Evolutionary conservation across 177 flowering plant genomes (phyloP).

Genomic region (Vitis hybrid): DNA sequence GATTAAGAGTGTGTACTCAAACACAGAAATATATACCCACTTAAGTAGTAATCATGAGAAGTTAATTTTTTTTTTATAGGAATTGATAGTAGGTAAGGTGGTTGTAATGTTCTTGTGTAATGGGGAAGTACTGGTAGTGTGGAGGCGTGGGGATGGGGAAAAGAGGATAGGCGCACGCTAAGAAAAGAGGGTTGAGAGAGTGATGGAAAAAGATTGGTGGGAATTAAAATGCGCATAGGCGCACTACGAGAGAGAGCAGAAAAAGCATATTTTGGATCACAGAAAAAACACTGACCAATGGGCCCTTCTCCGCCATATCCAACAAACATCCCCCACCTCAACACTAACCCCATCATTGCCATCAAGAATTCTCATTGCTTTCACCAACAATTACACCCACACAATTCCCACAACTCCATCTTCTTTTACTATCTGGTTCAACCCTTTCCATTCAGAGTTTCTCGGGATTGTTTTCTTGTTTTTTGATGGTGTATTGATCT

Average conservation of each 20-base stretch:
- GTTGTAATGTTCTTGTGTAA: not conserved
- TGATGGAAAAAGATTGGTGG: constrained; percentile 2
- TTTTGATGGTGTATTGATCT: not conserved
- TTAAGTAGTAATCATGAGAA: not conserved
- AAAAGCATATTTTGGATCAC: not conserved
- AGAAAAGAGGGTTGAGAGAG: not conserved
- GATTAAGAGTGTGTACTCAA: not conserved
- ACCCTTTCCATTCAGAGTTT: not conserved
- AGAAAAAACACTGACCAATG: constrained; percentile 8
- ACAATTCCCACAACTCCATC: constrained; percentile 1
- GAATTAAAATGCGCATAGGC: constrained; percentile 14
- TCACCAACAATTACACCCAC: constrained; percentile 1
- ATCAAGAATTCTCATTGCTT: constrained; percentile 13
- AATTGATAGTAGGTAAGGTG: not conserved
- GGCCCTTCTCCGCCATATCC: constrained; percentile 30
- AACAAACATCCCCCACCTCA: constrained; percentile 17
- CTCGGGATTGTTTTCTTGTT: not conserved
- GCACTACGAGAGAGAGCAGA: constrained; percentile 8
- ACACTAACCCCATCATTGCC: constrained; percentile 28
- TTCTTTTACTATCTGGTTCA: constrained; percentile 3
- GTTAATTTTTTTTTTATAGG: not conserved
- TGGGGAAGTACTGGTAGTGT: not conserved
- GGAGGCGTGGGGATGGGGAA: not conserved
- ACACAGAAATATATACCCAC: not conserved
- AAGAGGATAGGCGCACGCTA: not conserved